phyloP scores from a whole-genome alignment of 2,329 filamentous ascomycete species.

The Diplocarpon rosae region DNA sequence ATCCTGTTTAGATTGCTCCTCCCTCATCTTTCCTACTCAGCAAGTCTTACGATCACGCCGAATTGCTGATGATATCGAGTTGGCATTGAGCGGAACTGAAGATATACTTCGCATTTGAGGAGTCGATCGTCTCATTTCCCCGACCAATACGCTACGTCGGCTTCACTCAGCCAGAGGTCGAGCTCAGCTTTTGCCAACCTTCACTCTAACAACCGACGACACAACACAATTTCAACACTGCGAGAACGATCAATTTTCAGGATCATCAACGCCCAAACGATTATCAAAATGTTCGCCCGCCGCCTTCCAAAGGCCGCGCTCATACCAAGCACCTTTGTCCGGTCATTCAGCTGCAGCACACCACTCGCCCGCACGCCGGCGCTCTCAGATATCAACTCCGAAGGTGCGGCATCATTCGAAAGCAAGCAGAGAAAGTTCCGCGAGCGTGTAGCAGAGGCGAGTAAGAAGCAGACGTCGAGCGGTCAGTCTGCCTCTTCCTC shows the following conservation, averaged over 20 bases:
- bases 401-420: constrained; percentile 66
- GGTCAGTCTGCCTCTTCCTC: constrained; percentile 54
- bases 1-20: too few relatives aligned
- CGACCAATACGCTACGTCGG: too few relatives aligned
- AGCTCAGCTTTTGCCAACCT: too few relatives aligned
- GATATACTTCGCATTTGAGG: too few relatives aligned
- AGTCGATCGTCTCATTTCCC: too few relatives aligned
- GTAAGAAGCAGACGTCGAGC: constrained; percentile 73
- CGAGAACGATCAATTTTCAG: not conserved
- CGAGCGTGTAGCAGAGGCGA: constrained; percentile 63
- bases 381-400: constrained; percentile 71
- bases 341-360: constrained; percentile 45
- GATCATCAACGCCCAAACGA: not conserved
- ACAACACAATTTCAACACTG: not conserved
- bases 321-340: constrained; percentile 32
- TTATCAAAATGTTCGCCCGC: constrained; percentile 23
- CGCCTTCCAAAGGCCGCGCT: constrained; percentile 21
- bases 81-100: too few relatives aligned
- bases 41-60: too few relatives aligned
- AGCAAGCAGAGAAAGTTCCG: constrained; percentile 78
- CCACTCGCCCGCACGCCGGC: constrained; percentile 53
- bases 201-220: not conserved
- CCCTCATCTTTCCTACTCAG: too few relatives aligned
- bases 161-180: too few relatives aligned
- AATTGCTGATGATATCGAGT: too few relatives aligned